Base-by-base conservation (phyloP, 2,329 filamentous ascomycete species). In the Parasarocladium wereldwijsianum region DNA sequence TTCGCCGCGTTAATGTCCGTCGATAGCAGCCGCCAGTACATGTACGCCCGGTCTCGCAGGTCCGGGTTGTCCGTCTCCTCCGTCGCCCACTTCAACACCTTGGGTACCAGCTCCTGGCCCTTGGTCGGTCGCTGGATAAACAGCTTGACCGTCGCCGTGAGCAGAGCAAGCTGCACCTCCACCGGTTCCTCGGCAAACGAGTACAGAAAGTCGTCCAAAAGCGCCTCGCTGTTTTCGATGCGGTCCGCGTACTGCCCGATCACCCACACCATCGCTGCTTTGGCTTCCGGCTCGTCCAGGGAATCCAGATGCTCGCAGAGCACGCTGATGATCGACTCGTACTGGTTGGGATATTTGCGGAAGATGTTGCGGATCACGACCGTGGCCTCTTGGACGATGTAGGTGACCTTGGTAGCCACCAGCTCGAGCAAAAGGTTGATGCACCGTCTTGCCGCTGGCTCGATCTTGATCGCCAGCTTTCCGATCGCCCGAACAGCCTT, bases 61-160 rank as follows among this genome's bases (percentile, higher is more conserved):
- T 98, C 90, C 1, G 90, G 90, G 52, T 98, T 94, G 49, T 98
- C 90, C n/a, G 87, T 96, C 52, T 96, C 90, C 52, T 96, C 90
- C 0, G 90, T 98, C 4, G 90, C 92, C 87, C 90, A 96, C 55
- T 96, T 96, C 29, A 98, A 63, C 3, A 96, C 87, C 45, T 85
- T 85, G 1, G 87, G 90, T 1, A 98, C 87, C 6, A 98, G 65
- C 31, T 92, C 76, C 45, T 93, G 86, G 16, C 84, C 90, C 49
- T 93, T 93, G 11, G 86, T 94, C 0, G 90, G 90, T 14, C 90
- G 72, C 49, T 96, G 90, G 40, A 98, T 94, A 56, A 98, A 98
- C 3, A 98, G 66, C 54, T 98, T 98, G 20, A 98, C 90, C 0
- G 90, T 96, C 7, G 90, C 90, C 0, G 90, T 98, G 18, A 98